phyloP scores from a whole-genome alignment of 305 asterid genomes.

The Solanum chacoense region DNA sequence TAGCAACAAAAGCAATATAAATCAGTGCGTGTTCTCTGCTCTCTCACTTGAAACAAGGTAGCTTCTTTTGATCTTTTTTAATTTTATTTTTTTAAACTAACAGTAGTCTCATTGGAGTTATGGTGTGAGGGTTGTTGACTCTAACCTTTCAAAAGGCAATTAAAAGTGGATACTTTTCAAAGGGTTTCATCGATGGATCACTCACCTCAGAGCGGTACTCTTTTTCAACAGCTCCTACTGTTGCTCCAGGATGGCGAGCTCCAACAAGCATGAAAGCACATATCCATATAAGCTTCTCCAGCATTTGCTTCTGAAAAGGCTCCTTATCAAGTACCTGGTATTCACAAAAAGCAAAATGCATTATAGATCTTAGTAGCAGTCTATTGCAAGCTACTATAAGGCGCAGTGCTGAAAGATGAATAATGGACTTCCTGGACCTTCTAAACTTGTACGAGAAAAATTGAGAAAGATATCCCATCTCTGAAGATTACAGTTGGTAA shows the following conservation, averaged over 20 bases:
- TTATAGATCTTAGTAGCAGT: not conserved
- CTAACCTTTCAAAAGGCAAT: not conserved
- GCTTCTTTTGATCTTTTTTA: not conserved
- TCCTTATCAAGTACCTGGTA: slow-evolving; percentile 73
- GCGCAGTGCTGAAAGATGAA: not conserved
- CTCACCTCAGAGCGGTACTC: slow-evolving; percentile 74
- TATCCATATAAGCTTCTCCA: slow-evolving; percentile 96
- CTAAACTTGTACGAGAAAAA: not conserved
- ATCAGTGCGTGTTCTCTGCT: not conserved
- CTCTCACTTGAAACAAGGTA: not conserved
- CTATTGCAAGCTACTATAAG: not conserved
- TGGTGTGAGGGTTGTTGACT: not conserved
- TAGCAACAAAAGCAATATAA: not conserved
- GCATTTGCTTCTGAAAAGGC: slow-evolving; percentile 86
- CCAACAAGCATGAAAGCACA: slow-evolving; percentile 99
- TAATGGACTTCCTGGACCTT: not conserved
- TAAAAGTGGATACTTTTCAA: not conserved
- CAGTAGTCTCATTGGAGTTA: not conserved
- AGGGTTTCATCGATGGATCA: not conserved
- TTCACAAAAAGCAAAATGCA: not conserved
- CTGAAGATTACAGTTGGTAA: not conserved
- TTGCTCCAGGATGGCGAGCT: slow-evolving; percentile 93
- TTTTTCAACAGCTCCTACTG: slow-evolving; percentile 85
- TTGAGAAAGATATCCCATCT: not conserved
- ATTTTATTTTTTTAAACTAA: not conserved